Evolutionary conservation across 1,139 yeast species (phyloP), one percentile per base, ranked within the genome.

Genomic region (Nakaseomyces kungkrabaensis): DNA sequence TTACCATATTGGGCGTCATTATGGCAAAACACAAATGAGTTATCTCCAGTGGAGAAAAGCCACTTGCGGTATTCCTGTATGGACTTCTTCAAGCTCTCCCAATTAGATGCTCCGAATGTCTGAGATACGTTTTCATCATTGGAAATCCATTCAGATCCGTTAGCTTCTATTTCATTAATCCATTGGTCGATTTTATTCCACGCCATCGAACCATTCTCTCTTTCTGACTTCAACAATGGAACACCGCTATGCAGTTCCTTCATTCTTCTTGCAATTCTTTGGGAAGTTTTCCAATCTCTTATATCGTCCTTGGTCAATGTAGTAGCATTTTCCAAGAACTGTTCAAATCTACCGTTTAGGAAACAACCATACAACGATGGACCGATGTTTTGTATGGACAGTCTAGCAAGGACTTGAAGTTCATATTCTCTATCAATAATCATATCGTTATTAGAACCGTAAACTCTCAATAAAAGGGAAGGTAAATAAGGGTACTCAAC

Each of bases 1-100:
- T 92, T 92, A 37, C 98, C 98, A 65, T 92, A 92, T 67, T 92
- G 98, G 1, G 98, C 85, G 68, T 90, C 97, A 63, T 90, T 90
- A 67, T 90, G 97, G 59, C 97, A 88, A 63, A 92, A 92, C 37
- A 79, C 88, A 56, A 85, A 68, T 6, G 64, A 68, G 59, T 83
- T 81, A 51, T 76, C 71, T n/a, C 59, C 59, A 45, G 75, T 71
- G 10, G 59, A 59, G 45, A 73, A 74, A 29, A 92, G 68, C 90
- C 92, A 87, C 7, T 71, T 63, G 52, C 75, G 73, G 65, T 89
- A 90, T 47, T 62, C 66, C 6, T 61, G 59, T 11, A 86, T 68
- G 29, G 72, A 62, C 7, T 60, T 51, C 56, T 77, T 74, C 59
- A 86, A 85, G 13, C 68, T 59, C 1, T 58, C 62, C 72, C 82